A percentile compares a stretch with the other conserved stretches of the same genome.
phyloP scores from a whole-genome alignment of 192 early-diverging fungal species.

The Lobosporangium transversale region DNA sequence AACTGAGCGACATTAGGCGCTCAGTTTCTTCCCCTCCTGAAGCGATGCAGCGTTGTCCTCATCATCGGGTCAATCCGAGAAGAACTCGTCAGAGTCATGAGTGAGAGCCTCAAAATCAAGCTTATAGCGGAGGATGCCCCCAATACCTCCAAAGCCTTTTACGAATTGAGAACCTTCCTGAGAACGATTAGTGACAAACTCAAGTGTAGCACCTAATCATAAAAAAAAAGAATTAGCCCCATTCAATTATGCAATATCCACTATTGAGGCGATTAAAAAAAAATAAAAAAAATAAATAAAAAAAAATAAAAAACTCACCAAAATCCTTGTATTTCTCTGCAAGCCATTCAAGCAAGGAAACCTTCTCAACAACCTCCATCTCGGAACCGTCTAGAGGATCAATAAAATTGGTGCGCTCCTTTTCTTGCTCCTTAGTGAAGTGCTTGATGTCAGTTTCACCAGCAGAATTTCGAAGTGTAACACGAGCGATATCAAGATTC shows the following conservation, averaged over 20 bases:
- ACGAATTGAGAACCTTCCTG: constrained; percentile 98
- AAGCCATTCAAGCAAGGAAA: constrained; percentile 95
- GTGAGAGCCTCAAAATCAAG: constrained; percentile 78
- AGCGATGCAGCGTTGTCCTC: constrained; percentile 54
- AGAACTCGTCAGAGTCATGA: constrained; percentile 74
- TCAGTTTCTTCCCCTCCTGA: constrained; percentile 53
- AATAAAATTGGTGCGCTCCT: constrained; percentile 76
- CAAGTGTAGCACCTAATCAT: constrained; percentile 75
- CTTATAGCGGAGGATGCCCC: constrained; percentile 96
- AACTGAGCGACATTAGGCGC: constrained; percentile 41
- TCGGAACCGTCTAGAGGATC: constrained; percentile 75
- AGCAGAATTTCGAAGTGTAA: constrained; percentile 77
- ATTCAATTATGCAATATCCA: too few species aligned
- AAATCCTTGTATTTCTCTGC: constrained; percentile 98
- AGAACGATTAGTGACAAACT: constrained; percentile 96
- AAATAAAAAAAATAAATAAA: not conserved
- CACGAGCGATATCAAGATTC: constrained; percentile 85
- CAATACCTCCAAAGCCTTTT: constrained; percentile 99
- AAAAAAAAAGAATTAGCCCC: not conserved
- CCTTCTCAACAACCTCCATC: constrained; percentile 84
- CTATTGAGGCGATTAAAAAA: not conserved
- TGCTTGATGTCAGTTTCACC: constrained; percentile 73
- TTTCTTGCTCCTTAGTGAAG: constrained; percentile 88
- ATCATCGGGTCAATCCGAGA: constrained; percentile 58
- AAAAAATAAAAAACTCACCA: constrained; percentile 51